A percentile compares a stretch with the other conserved stretches of the same genome.
Conservation (phyloP, 2,329 filamentous ascomycete species). For the Cadophora sp. region DNA sequence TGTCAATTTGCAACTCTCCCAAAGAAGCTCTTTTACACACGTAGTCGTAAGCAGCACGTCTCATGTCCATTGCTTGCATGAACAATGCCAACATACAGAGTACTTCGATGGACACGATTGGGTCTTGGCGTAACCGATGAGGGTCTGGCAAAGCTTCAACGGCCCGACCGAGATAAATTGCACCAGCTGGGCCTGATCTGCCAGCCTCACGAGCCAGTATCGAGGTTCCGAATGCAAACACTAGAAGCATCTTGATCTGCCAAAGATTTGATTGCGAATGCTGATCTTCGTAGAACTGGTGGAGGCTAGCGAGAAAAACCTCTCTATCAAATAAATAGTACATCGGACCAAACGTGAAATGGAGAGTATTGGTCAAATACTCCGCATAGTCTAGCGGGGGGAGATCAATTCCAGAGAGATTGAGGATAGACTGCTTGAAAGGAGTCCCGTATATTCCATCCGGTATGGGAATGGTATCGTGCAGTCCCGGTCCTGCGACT, state of each 20-base stretch:
- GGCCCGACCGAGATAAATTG: slow-evolving; percentile 1
- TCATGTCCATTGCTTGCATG: slow-evolving; percentile 17
- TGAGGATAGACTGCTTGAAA: background rate
- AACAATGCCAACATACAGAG: slow-evolving; percentile 16
- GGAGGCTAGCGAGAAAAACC: background rate
- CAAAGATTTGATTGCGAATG: background rate
- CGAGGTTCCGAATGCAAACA: slow-evolving; percentile 16
- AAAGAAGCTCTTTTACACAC: background rate
- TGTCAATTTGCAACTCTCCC: background rate
- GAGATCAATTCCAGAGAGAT: slow-evolving; percentile 15
- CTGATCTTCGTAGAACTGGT: slow-evolving; percentile 3
- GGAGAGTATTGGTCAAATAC: slow-evolving; percentile 13
- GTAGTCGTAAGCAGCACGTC: slow-evolving; percentile 17
- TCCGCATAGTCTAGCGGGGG: slow-evolving; percentile 13
- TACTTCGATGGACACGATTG: slow-evolving; percentile 14
- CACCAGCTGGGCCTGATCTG: slow-evolving; percentile 1
- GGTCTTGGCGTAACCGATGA: slow-evolving; percentile 14
- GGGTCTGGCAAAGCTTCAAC: slow-evolving; percentile 16
- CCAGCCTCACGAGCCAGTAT: slow-evolving; percentile 10
- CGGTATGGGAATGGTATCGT: slow-evolving; percentile 9
- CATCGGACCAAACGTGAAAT: background rate
- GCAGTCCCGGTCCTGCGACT: background rate
- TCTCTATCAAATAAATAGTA: slow-evolving; percentile 15
- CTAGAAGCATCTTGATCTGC: slow-evolving; percentile 13
- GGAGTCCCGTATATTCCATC: slow-evolving; percentile 9